Base-by-base conservation (phyloP, 225 moss, liverwort and hornwort genomes). In the Rhytidiadelphus loreus region DNA sequence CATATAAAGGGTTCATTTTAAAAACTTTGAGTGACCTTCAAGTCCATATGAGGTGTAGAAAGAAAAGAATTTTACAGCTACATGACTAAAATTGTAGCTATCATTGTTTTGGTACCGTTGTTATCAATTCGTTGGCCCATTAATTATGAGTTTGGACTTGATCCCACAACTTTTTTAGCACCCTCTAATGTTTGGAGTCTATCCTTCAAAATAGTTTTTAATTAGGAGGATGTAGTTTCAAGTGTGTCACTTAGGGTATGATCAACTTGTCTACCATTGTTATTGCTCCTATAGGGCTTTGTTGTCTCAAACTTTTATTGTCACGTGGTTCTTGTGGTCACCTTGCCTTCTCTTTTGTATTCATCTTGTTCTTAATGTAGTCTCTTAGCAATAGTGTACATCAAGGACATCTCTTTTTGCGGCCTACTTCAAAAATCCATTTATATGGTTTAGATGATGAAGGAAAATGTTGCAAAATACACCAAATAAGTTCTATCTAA, bases 341-440 rank as follows among this genome's bases (percentile, higher is more conserved):
- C 39, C 4, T 23, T 22, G 5, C 33, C 65, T 65, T 65, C 10
- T 65, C 20, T 37, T 65, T 65, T 6, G 37, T 20, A 65, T 65
- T 65, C 20, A 20, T 65, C 65, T 65, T 37, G 3, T 65, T 35
- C 11, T 20, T 20, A 1, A 8, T 6, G 3, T 21, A 66, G 21
- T 11, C 37, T 66, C 39, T 69, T 13, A 6, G 13, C 69, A 69
- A 39, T 39, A 39, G 24, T 3, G 0, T 39, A 24, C 8, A 39
- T 39, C 8, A 39, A 5, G 2, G 23, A 24, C 39, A 13, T 39
- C 0, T 0, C 0, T 1, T 69, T 39, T 24, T 8, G 3, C 0
- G 0, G 4, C 24, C 3, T 14, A 1, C 24, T 39, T 69, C 14
- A 14, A 14, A 69, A 39, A 13, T 24, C 24, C 8, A 69, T 23